Base-by-base conservation (phyloP, 208 protist genomes). In the Eutreptiella sp. region DNA sequence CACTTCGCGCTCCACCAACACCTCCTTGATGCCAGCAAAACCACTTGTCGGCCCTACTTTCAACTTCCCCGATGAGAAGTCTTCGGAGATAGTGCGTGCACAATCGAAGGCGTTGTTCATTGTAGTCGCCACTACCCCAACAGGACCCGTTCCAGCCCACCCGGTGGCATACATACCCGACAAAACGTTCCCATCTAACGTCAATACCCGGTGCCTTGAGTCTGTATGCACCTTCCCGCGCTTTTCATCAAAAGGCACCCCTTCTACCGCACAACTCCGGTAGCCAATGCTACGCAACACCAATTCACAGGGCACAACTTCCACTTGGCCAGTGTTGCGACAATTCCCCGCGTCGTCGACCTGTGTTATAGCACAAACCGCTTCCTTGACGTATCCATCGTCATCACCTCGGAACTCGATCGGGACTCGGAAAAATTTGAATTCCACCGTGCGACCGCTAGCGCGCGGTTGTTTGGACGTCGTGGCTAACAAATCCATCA, bases 91-190 rank as follows among this genome's bases (percentile, higher is more conserved):
- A 11, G 31, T 3, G 26, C 24, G 31, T 26, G 32, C 52, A n/a
- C 60, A 71, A 19, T 73, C 62, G n/a, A 63, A 11, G 11, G 59
- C 69, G 53, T 79, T 66, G 35, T 5, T 23, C 14, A 73, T 47
- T 34, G 64, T 74, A 21, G 43, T 68, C 9, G 85, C 50, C 33
- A 96, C 93, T 39, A 90, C 79, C 4, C 90, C 90, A 41, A 75
- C 80, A 19, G 89, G 79, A 5, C 90, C 90, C 27, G 80, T 85
- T 72, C 91, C 92, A 43, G 78, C 73, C 90, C 90, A 96, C 9
- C 90, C 90, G 23, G 76, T 64, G 65, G 77, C 86, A 73, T 94
- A 94, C 52, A 92, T 47, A 11, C 87, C 79, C 26, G 76, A 72
- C 32, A 76, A 46, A 11, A 81, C 84, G 28, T 53, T 61, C 27